Evolutionary conservation across 78 protist species (phyloP), one percentile per base, ranked within the genome.

Genomic region (Anaeramoeba flamelloides): DNA sequence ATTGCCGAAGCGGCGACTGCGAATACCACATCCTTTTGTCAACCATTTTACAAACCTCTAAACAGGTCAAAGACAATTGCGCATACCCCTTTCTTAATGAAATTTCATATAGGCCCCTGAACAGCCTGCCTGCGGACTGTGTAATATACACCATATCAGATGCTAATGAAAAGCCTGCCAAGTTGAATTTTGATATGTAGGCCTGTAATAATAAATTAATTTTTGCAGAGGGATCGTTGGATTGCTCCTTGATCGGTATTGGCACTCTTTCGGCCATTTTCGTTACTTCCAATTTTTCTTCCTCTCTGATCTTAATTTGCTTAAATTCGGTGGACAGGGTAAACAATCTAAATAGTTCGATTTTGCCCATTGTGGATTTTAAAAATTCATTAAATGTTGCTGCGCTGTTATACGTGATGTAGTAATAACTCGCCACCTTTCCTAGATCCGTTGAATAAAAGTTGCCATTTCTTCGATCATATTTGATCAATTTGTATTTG

Each of bases 71-170:
- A 82, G 3, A 99, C 86, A 12, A 94, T 32, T 81, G 88, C 0
- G 99, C 98, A 97, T 97, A 95, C 30, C 98, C 97, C 31, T 92
- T 87, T 41, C 81, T 53, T 30, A 94, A 81, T 22, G 39, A 86
- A 26, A 97, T 89, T 84, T 95, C 99, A 81, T 81, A 91, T 41
- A 98, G 81, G 22, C 97, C 98, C 33, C 69, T 8, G 34, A 89
- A 22, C 30, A 98, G 80, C 2, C 99, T 89, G 1, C 91, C 89
- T 2, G 99, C 99, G 1, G 78, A 39, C 85, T 97, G 99, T 22
- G 97, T 93, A 82, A 98, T 80, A 90, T 97, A 98, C 41, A 91
- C 94, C 97, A 95, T 96, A 86, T 98, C 99, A 0, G 97, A 65
- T 26, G 85, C 74, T 36, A 98, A 84, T 2, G 98, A 93, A 74